phyloP scores from a whole-genome alignment of 2,329 filamentous ascomycete species.

The Aspergillus vadensis region DNA sequence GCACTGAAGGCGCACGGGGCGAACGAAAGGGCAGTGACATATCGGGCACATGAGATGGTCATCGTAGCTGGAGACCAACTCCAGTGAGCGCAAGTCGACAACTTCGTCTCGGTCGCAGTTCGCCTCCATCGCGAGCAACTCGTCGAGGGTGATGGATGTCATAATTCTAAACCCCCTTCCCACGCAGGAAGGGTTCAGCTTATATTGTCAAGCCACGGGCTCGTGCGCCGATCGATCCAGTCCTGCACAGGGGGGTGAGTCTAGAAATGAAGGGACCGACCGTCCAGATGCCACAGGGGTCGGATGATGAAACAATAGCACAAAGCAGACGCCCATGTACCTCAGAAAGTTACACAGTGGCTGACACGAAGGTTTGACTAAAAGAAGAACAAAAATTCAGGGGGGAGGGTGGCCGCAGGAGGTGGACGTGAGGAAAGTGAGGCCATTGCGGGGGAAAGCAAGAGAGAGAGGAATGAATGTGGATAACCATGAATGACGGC shows the following conservation, averaged over 20 bases:
- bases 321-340: constrained; percentile 22
- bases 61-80: constrained; percentile 59
- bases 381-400: not conserved
- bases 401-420: constrained; percentile 10
- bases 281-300: constrained; percentile 20
- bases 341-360: constrained; percentile 21
- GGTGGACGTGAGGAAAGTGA: constrained; percentile 19
- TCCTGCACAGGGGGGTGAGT: not conserved
- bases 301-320: constrained; percentile 26
- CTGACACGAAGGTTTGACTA: constrained; percentile 11
- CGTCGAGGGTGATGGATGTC: constrained; percentile 35
- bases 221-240: not conserved
- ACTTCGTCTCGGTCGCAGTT: constrained; percentile 31
- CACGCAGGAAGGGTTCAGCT: not conserved
- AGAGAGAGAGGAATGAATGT: constrained; percentile 3
- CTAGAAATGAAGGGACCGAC: constrained; percentile 18
- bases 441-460: constrained; percentile 14
- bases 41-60: constrained; percentile 65
- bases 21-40: constrained; percentile 63
- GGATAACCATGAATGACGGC: constrained; percentile 11
- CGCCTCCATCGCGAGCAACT: constrained; percentile 35
- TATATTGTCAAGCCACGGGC: constrained; percentile 6
- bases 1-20: constrained; percentile 60
- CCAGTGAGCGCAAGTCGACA: constrained; percentile 60
- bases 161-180: not conserved